phyloP scores from a whole-genome alignment of 169 alveolate genomes.

The Plasmodium adleri region DNA sequence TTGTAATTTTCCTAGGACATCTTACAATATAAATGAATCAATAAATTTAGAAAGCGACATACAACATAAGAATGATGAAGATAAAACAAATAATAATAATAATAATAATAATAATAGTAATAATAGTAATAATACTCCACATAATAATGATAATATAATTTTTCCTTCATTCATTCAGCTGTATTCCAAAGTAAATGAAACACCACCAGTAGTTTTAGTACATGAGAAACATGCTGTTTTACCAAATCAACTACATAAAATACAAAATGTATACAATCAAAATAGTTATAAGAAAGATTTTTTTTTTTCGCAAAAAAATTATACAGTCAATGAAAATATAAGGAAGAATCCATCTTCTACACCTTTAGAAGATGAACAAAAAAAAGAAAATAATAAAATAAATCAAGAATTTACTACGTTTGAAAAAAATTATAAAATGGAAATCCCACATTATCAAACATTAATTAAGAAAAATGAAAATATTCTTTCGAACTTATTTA shows the following conservation, averaged over 20 bases:
- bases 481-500: slow-evolving; percentile 40
- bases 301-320: not conserved
- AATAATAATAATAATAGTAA: too few species aligned
- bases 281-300: slow-evolving; percentile 25
- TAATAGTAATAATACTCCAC: too few species aligned
- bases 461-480: slow-evolving; percentile 27
- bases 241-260: slow-evolving; percentile 34
- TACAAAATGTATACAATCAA: slow-evolving; percentile 50
- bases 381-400: not conserved
- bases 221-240: slow-evolving; percentile 53
- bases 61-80: too few species aligned
- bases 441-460: slow-evolving; percentile 19
- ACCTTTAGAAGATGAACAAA: not conserved
- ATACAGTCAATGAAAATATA: not conserved
- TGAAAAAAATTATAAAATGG: slow-evolving; percentile 26
- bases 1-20: slow-evolving; percentile 67
- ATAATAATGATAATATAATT: slow-evolving; percentile 2
- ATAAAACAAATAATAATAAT: too few species aligned
- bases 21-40: slow-evolving; percentile 28
- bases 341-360: not conserved
- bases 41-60: slow-evolving; percentile 16
- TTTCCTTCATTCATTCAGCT: slow-evolving; percentile 37
- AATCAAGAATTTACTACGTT: slow-evolving; percentile 14
- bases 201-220: slow-evolving; percentile 56
- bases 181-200: slow-evolving; percentile 23